Evolutionary conservation across 202 grass and related monocot species (phyloP).

Genomic region (Setaria italica): DNA sequence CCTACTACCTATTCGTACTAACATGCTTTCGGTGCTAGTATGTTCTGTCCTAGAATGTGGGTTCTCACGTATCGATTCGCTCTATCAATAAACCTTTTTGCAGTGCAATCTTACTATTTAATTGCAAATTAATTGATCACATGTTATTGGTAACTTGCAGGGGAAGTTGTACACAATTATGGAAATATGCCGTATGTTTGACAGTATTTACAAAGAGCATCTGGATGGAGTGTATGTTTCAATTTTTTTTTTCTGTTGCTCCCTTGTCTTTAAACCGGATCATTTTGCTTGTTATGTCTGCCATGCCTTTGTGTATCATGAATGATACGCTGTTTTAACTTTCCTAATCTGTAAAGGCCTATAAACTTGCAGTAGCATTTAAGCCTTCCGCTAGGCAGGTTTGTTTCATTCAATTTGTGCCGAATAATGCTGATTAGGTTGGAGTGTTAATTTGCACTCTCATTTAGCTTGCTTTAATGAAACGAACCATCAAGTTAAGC

Average conservation of each 20-base stretch:
- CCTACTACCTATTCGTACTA: not conserved
- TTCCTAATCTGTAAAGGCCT: not conserved
- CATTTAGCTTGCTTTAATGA: not conserved
- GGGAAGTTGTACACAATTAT: slow-evolving; percentile 98
- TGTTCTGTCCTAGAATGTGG: not conserved
- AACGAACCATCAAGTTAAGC: not conserved
- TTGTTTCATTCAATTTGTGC: not conserved
- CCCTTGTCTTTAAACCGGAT: not conserved
- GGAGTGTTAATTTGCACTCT: not conserved
- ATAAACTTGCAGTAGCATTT: not conserved
- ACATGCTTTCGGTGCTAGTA: not conserved
- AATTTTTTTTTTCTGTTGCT: slow-evolving; percentile 24
- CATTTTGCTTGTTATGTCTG: slow-evolving; percentile 2
- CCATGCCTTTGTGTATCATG: not conserved
- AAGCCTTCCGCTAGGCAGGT: not conserved
- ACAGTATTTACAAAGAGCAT: slow-evolving; percentile 97
- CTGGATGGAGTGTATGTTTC: slow-evolving; percentile 91
- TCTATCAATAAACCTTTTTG: not conserved
- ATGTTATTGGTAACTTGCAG: slow-evolving; percentile 54
- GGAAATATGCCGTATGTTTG: slow-evolving; percentile 99
- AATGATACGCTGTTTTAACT: not conserved
- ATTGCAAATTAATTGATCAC: not conserved
- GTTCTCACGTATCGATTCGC: not conserved
- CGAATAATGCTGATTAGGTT: not conserved
- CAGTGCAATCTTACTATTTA: not conserved